These are phyloP conservation scores for Schwanniomyces polymorphus DNA, from an alignment of 805 yeast genomes.

Conservation along the genomic window DNA sequence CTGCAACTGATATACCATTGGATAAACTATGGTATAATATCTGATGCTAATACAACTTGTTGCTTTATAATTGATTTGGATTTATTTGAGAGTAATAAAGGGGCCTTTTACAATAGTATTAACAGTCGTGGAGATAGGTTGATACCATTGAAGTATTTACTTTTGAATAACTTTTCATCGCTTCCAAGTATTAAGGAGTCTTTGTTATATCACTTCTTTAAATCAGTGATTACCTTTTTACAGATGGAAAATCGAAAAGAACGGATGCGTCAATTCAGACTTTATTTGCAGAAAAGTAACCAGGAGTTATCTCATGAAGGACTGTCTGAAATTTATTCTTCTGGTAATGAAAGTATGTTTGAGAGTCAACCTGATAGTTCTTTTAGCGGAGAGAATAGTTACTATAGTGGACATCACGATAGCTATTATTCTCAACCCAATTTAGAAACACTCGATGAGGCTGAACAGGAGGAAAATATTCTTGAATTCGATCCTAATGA, in stretches of 20 bases:
- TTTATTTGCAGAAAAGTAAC: not conserved
- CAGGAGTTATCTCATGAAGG: not conserved
- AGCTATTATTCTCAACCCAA: not conserved
- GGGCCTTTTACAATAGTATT: not conserved
- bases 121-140: not conserved
- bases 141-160: not conserved
- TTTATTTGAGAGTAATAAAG: not conserved
- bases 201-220: not conserved
- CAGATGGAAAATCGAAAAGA: not conserved
- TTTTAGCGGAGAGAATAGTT: too few species aligned
- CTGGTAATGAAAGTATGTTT: not conserved
- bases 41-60: not conserved
- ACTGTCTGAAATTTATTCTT: too few species aligned
- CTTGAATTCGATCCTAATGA: not conserved
- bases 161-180: not conserved
- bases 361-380: not conserved
- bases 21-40: not conserved
- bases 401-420: not conserved
- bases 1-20: not conserved
- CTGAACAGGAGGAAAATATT: not conserved
- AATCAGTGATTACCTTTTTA: not conserved
- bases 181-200: not conserved
- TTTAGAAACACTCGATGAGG: not conserved
- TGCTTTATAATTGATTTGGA: not conserved
- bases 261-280: not conserved